Conservation (phyloP, 257 asterid genomes). For the Nicotiana sylvestris region DNA sequence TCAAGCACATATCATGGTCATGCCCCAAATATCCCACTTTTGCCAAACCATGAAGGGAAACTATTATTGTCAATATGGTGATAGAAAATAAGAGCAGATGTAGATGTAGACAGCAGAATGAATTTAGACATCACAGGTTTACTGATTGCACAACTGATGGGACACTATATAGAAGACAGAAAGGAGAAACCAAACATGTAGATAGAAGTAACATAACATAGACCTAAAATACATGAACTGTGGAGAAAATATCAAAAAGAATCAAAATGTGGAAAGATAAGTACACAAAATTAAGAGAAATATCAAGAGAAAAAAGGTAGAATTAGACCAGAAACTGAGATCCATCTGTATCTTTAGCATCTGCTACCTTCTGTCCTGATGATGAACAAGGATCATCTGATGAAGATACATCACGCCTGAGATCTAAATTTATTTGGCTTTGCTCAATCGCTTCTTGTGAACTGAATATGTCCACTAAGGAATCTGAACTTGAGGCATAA, state of each 20-base stretch:
- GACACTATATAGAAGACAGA: background rate
- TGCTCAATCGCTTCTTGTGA: slow-evolving; percentile 25
- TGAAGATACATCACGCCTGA: slow-evolving; percentile 16
- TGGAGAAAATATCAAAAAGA: background rate
- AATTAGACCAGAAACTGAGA: slow-evolving; percentile 26
- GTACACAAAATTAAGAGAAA: background rate
- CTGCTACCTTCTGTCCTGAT: slow-evolving; percentile 25
- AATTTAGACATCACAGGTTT: background rate
- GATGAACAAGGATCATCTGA: slow-evolving; percentile 39
- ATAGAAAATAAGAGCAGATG: background rate
- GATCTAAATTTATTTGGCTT: slow-evolving; percentile 8
- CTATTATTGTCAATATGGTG: background rate
- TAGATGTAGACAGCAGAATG: background rate
- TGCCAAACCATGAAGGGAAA: background rate
- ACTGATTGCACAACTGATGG: background rate
- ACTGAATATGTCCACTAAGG: slow-evolving; percentile 55
- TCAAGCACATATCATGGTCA: background rate
- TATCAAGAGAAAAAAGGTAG: background rate
- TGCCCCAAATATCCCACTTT: background rate
- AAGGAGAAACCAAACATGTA: background rate
- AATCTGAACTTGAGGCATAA: slow-evolving; percentile 32
- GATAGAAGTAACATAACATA: background rate
- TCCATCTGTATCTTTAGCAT: slow-evolving; percentile 15
- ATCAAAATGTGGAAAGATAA: background rate
- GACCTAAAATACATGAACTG: background rate